Evolutionary conservation across 768 basidiomycete genomes (phyloP).

Genomic region (Tulasnella sp.): DNA sequence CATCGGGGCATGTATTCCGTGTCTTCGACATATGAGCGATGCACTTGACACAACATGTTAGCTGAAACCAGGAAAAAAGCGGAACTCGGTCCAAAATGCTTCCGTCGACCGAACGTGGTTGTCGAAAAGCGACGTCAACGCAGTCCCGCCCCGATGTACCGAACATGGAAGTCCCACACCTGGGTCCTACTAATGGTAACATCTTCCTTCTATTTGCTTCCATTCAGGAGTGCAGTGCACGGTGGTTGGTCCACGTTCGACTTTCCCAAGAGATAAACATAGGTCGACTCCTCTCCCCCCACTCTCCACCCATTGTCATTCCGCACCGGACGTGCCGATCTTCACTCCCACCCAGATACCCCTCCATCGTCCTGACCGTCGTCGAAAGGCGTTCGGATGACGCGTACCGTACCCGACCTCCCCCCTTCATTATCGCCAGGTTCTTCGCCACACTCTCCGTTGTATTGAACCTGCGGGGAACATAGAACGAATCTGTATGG

Average conservation of each 20-base stretch:
- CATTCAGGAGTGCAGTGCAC: not conserved
- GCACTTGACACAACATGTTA: not conserved
- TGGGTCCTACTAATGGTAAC: not conserved
- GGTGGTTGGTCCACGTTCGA: not conserved
- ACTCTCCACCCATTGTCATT: not conserved
- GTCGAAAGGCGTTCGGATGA: not conserved
- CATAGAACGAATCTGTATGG: not conserved
- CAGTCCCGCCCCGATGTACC: not conserved
- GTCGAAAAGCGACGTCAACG: not conserved
- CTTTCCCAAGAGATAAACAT: not conserved
- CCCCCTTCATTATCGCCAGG: not conserved
- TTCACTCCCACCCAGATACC: not conserved
- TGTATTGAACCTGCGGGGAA: not conserved
- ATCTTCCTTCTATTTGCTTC: not conserved
- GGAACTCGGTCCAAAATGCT: not conserved
- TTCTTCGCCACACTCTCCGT: constrained; percentile 1
- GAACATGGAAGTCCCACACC: not conserved
- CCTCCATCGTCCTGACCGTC: not conserved
- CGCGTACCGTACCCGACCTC: not conserved
- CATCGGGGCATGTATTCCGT: not conserved
- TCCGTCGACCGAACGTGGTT: not conserved
- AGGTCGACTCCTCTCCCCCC: not conserved
- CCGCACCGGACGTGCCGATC: not conserved
- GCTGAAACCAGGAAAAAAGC: not conserved
- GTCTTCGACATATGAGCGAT: not conserved